Percentiles rank a stretch among this genome's conserved stretches.
These are phyloP conservation scores for Taphrina communis DNA, from an alignment of 1,139 yeast genomes.

Conservation along the genomic window DNA sequence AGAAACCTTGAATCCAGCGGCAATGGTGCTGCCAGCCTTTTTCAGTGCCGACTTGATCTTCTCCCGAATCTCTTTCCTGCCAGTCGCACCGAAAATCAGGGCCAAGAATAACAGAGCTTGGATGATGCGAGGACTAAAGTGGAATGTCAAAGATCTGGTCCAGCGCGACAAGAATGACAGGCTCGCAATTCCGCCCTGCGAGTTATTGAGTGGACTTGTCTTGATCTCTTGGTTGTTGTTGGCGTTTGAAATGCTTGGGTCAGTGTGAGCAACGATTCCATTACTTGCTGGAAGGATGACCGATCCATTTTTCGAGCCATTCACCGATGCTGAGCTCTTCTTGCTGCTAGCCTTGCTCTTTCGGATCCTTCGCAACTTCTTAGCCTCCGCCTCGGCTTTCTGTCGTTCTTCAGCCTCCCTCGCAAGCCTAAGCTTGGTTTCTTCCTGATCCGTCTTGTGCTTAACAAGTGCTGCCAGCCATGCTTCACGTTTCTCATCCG, in stretches of 20 bases:
- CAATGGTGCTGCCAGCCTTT: conserved; percentile 8
- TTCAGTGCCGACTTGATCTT: conserved; percentile 10
- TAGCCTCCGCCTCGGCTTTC: conserved; percentile 16
- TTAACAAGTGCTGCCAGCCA: conserved; percentile 12
- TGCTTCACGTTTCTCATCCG: conserved; percentile 14
- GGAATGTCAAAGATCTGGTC: conserved; percentile 14
- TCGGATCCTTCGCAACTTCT: conserved; percentile 12
- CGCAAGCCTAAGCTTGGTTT: background rate
- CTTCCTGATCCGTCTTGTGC: conserved; percentile 14
- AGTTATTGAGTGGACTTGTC: background rate
- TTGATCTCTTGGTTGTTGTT: background rate
- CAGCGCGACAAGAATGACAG: conserved; percentile 8
- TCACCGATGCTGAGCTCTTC: conserved; percentile 18
- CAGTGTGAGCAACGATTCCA: background rate
- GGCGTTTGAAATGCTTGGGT: background rate
- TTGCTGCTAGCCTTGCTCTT: conserved; percentile 20
- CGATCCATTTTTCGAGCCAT: conserved; percentile 11
- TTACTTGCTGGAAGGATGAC: conserved; percentile 4
- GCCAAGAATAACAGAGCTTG: conserved; percentile 28
- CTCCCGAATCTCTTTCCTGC: conserved; percentile 24
- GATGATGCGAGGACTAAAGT: conserved; percentile 15
- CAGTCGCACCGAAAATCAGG: conserved; percentile 32
- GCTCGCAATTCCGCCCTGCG: background rate
- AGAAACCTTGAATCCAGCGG: conserved; percentile 29
- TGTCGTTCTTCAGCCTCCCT: conserved; percentile 12